Evolutionary conservation across 495 filamentous ascomycete species (phyloP).

Genomic region (Xylaria scruposa): DNA sequence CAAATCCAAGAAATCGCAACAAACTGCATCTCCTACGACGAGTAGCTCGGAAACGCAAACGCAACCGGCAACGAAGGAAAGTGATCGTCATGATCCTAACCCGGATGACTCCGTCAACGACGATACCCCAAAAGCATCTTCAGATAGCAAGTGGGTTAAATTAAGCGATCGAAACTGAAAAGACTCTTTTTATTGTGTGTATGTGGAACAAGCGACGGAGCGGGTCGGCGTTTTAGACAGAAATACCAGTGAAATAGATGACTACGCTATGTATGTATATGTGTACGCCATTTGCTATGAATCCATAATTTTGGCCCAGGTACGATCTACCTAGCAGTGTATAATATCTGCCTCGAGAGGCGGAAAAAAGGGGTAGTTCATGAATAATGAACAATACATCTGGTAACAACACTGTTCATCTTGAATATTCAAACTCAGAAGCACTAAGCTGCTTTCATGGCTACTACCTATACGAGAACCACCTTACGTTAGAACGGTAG

Average conservation of each 20-base stretch:
- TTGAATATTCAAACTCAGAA: background rate
- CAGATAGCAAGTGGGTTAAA: slow-evolving; percentile 29
- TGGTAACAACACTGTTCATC: background rate
- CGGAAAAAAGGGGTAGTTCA: background rate
- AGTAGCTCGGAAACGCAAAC: slow-evolving; percentile 28
- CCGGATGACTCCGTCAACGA: slow-evolving; percentile 12
- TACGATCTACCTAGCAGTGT: background rate
- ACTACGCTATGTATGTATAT: slow-evolving; percentile 6
- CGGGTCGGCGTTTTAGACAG: slow-evolving; percentile 20
- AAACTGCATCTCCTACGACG: slow-evolving; percentile 28
- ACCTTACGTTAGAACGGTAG: no score
- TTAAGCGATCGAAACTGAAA: slow-evolving; percentile 22
- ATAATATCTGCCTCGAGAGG: background rate
- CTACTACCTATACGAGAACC: no score
- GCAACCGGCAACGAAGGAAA: slow-evolving; percentile 22
- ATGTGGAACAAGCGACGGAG: slow-evolving; percentile 6
- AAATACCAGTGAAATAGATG: slow-evolving; percentile 4
- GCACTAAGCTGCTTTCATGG: no score
- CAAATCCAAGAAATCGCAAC: slow-evolving; percentile 61
- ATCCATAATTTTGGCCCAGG: background rate
- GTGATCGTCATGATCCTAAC: slow-evolving; percentile 17
- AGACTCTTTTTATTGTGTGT: background rate
- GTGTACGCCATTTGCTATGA: slow-evolving; percentile 9
- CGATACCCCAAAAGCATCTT: slow-evolving; percentile 14
- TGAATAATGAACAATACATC: background rate